Conservation (phyloP, 78 protist species). For the Dictyostelium purpureum region DNA sequence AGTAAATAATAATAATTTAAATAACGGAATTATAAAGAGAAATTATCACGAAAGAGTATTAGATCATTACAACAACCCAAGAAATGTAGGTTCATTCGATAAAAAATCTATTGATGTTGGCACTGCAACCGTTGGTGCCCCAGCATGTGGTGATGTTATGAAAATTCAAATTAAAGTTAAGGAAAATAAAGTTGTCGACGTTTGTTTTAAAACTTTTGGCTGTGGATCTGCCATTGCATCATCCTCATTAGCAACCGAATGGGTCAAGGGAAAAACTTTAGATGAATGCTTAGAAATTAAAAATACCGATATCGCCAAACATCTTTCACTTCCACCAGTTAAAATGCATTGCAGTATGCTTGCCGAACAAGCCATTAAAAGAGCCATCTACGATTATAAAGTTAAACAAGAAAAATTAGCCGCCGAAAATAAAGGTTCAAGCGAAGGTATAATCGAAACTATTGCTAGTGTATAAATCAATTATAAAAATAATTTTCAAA, state of each 20-base stretch:
- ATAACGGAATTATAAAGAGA: slow-evolving; percentile 19
- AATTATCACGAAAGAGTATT: slow-evolving; percentile 87
- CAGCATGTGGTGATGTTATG: slow-evolving; percentile 98
- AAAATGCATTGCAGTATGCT: slow-evolving; percentile 98
- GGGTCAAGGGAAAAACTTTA: slow-evolving; percentile 95
- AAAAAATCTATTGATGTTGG: slow-evolving; percentile 91
- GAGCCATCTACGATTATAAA: slow-evolving; percentile 91
- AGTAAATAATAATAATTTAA: not conserved
- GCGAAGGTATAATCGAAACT: not conserved
- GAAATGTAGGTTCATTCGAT: slow-evolving; percentile 97
- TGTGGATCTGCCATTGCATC: slow-evolving; percentile 99
- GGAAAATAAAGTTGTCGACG: slow-evolving; percentile 88
- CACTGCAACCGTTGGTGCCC: slow-evolving; percentile 94
- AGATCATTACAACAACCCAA: slow-evolving; percentile 98
- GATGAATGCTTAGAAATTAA: slow-evolving; percentile 89
- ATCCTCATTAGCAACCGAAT: slow-evolving; percentile 85
- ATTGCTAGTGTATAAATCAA: not conserved
- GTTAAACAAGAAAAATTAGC: slow-evolving; percentile 78
- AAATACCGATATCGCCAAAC: slow-evolving; percentile 94
- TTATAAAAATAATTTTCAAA: not conserved
- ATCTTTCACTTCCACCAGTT: slow-evolving; percentile 98
- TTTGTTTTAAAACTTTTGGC: slow-evolving; percentile 97
- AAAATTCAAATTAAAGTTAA: slow-evolving; percentile 92
- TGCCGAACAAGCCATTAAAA: slow-evolving; percentile 98
- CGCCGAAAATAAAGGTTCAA: not conserved